Evolutionary conservation across 345 rosid species (phyloP).

Genomic region (Salix brachista): DNA sequence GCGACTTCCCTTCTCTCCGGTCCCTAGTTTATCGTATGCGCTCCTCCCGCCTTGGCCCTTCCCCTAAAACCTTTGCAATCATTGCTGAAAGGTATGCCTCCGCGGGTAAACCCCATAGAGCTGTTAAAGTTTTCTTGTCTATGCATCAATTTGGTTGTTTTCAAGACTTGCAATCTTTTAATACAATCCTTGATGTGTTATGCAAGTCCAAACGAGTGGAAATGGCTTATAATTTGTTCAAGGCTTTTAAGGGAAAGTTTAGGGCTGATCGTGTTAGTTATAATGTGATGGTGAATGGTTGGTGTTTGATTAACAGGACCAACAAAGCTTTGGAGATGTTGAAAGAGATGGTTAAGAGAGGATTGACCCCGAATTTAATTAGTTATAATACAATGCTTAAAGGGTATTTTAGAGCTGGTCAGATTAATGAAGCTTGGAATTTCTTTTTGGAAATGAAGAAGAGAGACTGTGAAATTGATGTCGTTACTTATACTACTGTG

Average conservation of each 20-base stretch:
- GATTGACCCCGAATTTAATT: constrained; percentile 53
- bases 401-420: constrained; percentile 77
- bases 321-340: constrained; percentile 70
- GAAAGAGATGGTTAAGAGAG: constrained; percentile 79
- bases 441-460: constrained; percentile 89
- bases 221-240: constrained; percentile 69
- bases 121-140: constrained; percentile 62
- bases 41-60: constrained; percentile 57
- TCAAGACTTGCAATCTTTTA: constrained; percentile 71
- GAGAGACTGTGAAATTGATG: constrained; percentile 68
- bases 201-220: constrained; percentile 71
- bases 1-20: constrained; percentile 45
- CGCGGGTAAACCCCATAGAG: constrained; percentile 68
- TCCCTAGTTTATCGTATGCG: constrained; percentile 63
- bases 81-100: constrained; percentile 70
- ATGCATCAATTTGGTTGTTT: constrained; percentile 81
- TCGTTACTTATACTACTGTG: constrained; percentile 68
- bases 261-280: constrained; percentile 68
- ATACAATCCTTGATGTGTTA: constrained; percentile 72
- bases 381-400: constrained; percentile 73
- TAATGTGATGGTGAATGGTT: constrained; percentile 75
- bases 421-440: constrained; percentile 70
- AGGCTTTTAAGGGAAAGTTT: constrained; percentile 55
- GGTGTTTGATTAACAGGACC: constrained; percentile 84
- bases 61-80: constrained; percentile 66